Evolutionary conservation across 495 filamentous ascomycete genomes (phyloP), one percentile per base, ranked within the genome.

Genomic region (Aspergillus diversus): DNA sequence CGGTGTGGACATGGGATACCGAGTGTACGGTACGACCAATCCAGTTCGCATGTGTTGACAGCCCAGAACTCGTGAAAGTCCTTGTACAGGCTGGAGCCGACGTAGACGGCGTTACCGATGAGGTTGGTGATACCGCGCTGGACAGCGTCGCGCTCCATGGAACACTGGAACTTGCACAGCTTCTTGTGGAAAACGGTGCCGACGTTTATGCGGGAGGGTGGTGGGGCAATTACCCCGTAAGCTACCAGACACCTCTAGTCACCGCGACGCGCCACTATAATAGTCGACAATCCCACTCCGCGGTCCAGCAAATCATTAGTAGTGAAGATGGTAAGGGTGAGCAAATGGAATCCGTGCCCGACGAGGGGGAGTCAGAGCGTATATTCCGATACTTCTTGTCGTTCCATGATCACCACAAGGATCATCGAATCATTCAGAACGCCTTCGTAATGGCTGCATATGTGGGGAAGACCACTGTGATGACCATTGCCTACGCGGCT

Each of bases 341-440:
- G 21, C 21, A 27, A 27, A 27, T 1, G 21, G 21, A 27, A 27
- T 27, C 21, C 21, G 21, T 27, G 21, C 21, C 21, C 21, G 21
- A 2, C 21, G 39, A 43, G 6, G 12, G 4, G n/a, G 39, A 43
- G 7, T 5, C 12, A 4, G 39, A 12, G 12, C 39, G 39, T 12
- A n/a, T 43, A 11, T 43, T 43, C 39, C 39, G 39, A 11, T 43
- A 43, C 39, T n/a, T 43, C 39, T n/a, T 43, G 39, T 43, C 39
- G 11, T 7, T 43, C 4, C 39, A 43, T n/a, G 39, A 43, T n/a
- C 39, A 11, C 11, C 11, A 12, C 39, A n/a, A 43, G n/a, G 39
- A 43, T n/a, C 39, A 43, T 43, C 12, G n/a, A 43, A 43, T 43
- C 39, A 43, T 43, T n/a, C 39, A 43, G n/a, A n/a, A 43, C 39